Evolutionary conservation across 192 early-diverging fungal species (phyloP).

Genomic region (Backusella tarrabulga): DNA sequence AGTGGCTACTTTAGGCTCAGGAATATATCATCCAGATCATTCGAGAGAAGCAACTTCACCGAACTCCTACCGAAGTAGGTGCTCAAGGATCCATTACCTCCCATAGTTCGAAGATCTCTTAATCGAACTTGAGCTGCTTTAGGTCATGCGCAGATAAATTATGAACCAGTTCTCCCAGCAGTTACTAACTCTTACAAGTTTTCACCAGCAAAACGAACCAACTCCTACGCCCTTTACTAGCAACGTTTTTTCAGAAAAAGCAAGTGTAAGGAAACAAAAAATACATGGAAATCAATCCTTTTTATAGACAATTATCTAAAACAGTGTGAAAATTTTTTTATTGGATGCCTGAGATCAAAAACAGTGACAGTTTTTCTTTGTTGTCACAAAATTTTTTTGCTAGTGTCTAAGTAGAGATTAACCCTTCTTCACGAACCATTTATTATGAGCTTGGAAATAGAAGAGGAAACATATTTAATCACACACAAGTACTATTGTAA

Average conservation of each 20-base stretch:
- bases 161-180: neutral
- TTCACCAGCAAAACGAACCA: neutral
- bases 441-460: too few relatives aligned
- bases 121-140: constrained; percentile 6
- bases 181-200: neutral
- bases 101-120: neutral
- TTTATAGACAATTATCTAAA: constrained; percentile 3
- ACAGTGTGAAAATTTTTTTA: neutral
- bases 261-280: constrained; percentile 5
- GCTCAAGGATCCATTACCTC: constrained; percentile 13
- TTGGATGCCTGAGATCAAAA: neutral
- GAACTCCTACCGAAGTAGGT: constrained; percentile 6
- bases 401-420: neutral
- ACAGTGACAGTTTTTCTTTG: neutral
- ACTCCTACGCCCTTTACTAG: constrained; percentile 5
- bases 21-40: constrained; percentile 26
- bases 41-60: constrained; percentile 1
- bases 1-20: constrained; percentile 26
- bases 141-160: constrained; percentile 17
- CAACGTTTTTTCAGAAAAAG: constrained; percentile 4
- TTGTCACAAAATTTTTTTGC: neutral
- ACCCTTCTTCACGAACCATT: too few relatives aligned
- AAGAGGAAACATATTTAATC: too few relatives aligned
- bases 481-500: too few relatives aligned
- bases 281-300: neutral